These are phyloP conservation scores for Nitzschia sp. DNA, from an alignment of 108 stramenopile species.

Conservation along the genomic window DNA sequence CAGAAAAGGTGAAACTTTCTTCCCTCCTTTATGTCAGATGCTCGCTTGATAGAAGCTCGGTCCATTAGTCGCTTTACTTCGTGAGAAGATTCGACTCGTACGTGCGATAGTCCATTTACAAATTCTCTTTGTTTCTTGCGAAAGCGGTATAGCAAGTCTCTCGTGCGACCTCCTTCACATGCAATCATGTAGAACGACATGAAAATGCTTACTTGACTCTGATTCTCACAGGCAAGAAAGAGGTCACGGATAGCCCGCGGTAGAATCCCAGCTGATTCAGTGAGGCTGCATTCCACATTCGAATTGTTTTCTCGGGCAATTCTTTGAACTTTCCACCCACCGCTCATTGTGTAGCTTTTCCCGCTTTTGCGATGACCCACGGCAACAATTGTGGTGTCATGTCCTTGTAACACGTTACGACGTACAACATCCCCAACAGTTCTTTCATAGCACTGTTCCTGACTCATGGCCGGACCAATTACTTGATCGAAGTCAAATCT, in stretches of 20 bases:
- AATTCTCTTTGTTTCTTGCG: background rate
- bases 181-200: slow-evolving; percentile 10
- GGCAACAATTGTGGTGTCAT: slow-evolving; percentile 39
- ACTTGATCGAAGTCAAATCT: slow-evolving; percentile 37
- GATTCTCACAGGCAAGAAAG: slow-evolving; percentile 38
- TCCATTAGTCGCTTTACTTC: slow-evolving; percentile 7
- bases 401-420: slow-evolving; percentile 34
- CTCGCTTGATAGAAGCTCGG: background rate
- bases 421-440: slow-evolving; percentile 13
- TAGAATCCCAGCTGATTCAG: slow-evolving; percentile 50
- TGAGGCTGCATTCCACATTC: background rate
- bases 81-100: slow-evolving; percentile 5
- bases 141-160: background rate
- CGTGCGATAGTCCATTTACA: background rate
- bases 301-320: background rate
- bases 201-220: slow-evolving; percentile 27
- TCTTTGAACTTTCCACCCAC: slow-evolving; percentile 1
- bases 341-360: slow-evolving; percentile 19
- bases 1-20: slow-evolving; percentile 1
- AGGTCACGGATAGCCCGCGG: slow-evolving; percentile 59
- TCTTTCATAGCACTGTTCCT: slow-evolving; percentile 30
- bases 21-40: background rate
- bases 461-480: slow-evolving; percentile 27
- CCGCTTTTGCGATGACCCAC: slow-evolving; percentile 28
- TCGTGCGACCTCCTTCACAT: background rate